Base-by-base conservation (phyloP, 129 eudicot species). In the Heracleum sosnowskyi region DNA sequence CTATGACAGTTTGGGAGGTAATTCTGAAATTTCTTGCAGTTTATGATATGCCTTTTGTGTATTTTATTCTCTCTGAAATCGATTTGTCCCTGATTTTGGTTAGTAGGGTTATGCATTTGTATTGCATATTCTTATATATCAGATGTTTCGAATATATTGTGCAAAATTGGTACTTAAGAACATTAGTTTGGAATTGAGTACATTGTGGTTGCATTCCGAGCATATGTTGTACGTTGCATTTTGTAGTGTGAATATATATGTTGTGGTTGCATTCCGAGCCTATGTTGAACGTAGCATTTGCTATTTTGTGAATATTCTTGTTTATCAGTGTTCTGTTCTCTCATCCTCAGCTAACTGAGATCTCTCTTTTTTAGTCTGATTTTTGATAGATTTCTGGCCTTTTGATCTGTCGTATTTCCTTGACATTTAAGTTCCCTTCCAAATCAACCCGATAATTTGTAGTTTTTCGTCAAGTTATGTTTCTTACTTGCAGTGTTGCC, bases 1-100 rank as follows among this genome's bases (percentile, higher is more conserved):
- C 93, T 42, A 87, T 91, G 93, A 87, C 96, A 2, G 96, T 85
- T 85, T 91, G 96, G 96, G 93, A 88, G 92, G 96, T 91, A 84
- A 42, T n/a, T 28, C 18, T n/a, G 60, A 11, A 12, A 24, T 18
- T 70, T 70, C 45, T 37, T 22, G 28, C 49, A 40, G 2, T 22
- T 1, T 10, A 20, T 39, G 1, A 5, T 15, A 11, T 68, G 8
- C n/a, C 12, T 34, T 18, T 69, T 69, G 20, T 34, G 11, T 35
- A 2, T 16, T 34, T 34, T 69, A 0, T 0, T 6, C 10, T 69
- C 36, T 69, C 12, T 0, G 29, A 53, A 16, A 4, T 36, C 20
- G 41, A 31, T 20, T 18, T 69, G 29, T 36, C 2, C 2, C 22
- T 70, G 46, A 37, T 36, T 70, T 37, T 70, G 29, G 45, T 72